phyloP scores from a whole-genome alignment of 805 yeast species.

The Cyberlindnera mrakii region DNA sequence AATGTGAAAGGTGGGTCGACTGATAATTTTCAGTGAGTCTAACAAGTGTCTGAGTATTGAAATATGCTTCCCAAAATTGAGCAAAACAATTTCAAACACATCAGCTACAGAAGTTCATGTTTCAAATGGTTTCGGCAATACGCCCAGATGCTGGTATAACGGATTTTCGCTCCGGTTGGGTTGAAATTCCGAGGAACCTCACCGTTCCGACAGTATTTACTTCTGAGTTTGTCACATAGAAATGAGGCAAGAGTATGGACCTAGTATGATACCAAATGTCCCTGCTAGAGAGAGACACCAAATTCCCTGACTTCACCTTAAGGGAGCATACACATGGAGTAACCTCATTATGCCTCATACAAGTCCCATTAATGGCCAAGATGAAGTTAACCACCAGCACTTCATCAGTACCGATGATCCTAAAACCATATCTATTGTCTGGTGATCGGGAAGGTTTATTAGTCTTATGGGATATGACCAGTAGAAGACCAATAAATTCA shows the following conservation, averaged over 20 bases:
- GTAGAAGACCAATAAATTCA: slow-evolving; percentile 47
- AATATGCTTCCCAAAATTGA: too few species aligned
- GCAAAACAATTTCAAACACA: too few species aligned
- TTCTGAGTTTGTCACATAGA: not conserved
- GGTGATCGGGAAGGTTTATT: slow-evolving; percentile 13
- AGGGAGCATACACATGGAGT: slow-evolving; percentile 11
- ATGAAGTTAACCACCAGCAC: not conserved
- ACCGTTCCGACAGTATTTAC: not conserved
- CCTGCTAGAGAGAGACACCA: slow-evolving; percentile 6
- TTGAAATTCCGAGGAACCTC: too few species aligned
- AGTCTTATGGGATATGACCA: slow-evolving; percentile 43
- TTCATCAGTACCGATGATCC: not conserved
- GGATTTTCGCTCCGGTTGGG: too few species aligned
- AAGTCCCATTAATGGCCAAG: slow-evolving; percentile 10
- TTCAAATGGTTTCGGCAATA: too few species aligned
- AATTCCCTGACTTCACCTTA: slow-evolving; percentile 12
- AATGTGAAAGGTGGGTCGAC: too few species aligned
- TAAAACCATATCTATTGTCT: slow-evolving; percentile 12
- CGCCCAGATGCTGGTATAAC: too few species aligned
- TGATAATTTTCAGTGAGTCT: too few species aligned
- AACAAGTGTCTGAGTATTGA: too few species aligned
- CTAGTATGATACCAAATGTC: not conserved
- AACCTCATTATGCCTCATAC: not conserved
- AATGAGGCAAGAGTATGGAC: not conserved
- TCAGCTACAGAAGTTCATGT: too few species aligned